Percentiles rank a stretch among this genome's conserved stretches.
phyloP scores from a whole-genome alignment of 1,284 basidiomycete species.

The Phylloboletellus chloephorus region DNA sequence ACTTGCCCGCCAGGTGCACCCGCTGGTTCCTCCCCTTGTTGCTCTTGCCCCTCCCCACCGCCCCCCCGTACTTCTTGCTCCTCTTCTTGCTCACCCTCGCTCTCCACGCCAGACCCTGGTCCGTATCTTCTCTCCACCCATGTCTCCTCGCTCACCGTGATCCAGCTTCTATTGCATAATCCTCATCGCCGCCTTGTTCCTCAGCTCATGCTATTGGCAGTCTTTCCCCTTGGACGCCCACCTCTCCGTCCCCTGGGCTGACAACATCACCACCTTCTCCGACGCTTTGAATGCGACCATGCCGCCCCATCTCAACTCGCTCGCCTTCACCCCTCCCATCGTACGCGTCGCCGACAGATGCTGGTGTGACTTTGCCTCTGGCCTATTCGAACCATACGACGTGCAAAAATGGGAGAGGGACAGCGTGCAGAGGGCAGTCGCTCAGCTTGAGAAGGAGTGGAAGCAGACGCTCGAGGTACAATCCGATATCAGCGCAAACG shows the following conservation, averaged over 20 bases:
- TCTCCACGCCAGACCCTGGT: slow-evolving; percentile 78
- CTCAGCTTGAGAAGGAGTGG: slow-evolving; percentile 42
- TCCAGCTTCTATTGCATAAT: slow-evolving; percentile 77
- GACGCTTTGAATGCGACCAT: slow-evolving; percentile 49
- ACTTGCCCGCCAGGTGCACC: slow-evolving; percentile 53
- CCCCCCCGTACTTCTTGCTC: slow-evolving; percentile 68
- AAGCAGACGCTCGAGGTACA: slow-evolving; percentile 22
- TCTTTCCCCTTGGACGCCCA: slow-evolving; percentile 60
- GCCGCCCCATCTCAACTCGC: slow-evolving; percentile 32
- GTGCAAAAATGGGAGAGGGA: slow-evolving; percentile 63
- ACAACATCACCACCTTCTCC: slow-evolving; percentile 63
- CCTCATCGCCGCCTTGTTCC: slow-evolving; percentile 68
- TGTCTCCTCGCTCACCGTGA: slow-evolving; percentile 10
- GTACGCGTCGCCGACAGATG: slow-evolving; percentile 67
- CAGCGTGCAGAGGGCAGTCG: slow-evolving; percentile 48
- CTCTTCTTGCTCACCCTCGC: slow-evolving; percentile 69
- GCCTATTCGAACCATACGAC: slow-evolving; percentile 69
- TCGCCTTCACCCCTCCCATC: slow-evolving; percentile 31
- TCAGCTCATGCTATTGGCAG: slow-evolving; percentile 83
- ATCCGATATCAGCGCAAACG: slow-evolving; percentile 7
- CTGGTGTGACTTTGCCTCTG: slow-evolving; percentile 68
- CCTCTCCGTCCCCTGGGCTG: slow-evolving; percentile 58
- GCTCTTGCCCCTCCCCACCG: slow-evolving; percentile 70
- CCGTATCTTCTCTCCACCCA: slow-evolving; percentile 22
- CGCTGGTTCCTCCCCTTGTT: slow-evolving; percentile 76